phyloP scores from a whole-genome alignment of 1,284 basidiomycete species.

The Boletus smithii region DNA sequence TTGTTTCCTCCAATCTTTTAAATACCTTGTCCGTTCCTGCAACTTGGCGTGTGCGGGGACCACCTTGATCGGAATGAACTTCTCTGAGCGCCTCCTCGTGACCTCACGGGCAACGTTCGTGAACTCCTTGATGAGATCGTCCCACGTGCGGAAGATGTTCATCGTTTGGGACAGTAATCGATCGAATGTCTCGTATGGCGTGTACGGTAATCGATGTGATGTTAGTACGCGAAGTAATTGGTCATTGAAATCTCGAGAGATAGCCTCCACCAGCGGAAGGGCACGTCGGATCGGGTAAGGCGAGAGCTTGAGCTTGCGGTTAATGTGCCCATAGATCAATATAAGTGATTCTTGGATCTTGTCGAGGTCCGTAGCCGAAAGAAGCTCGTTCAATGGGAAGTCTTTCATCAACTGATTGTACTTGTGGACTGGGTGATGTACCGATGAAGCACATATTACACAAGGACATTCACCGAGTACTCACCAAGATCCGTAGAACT shows the following conservation, averaged over 20 bases:
- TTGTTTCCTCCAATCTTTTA: slow-evolving; percentile 92
- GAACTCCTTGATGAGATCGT: slow-evolving; percentile 97
- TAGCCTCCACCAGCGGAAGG: slow-evolving; percentile 95
- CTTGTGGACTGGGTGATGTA: slow-evolving; percentile 80
- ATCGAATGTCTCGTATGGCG: slow-evolving; percentile 93
- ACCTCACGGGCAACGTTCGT: slow-evolving; percentile 96
- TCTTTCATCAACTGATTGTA: slow-evolving; percentile 99
- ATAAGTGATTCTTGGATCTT: slow-evolving; percentile 88
- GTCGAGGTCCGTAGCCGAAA: slow-evolving; percentile 93
- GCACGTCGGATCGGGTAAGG: slow-evolving; percentile 96
- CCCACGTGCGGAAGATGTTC: slow-evolving; percentile 91
- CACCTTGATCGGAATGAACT: slow-evolving; percentile 98
- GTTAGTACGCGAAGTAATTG: slow-evolving; percentile 89
- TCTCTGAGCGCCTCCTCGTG: slow-evolving; percentile 86
- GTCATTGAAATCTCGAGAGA: slow-evolving; percentile 96
- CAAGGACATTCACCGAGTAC: slow-evolving; percentile 23
- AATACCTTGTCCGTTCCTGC: slow-evolving; percentile 84
- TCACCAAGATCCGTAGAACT: slow-evolving; percentile 83
- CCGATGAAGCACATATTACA: slow-evolving; percentile 10
- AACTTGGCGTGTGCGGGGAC: slow-evolving; percentile 87
- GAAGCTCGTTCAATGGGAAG: slow-evolving; percentile 93
- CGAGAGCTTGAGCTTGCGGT: slow-evolving; percentile 91
- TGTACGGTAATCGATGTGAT: slow-evolving; percentile 87
- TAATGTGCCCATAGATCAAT: slow-evolving; percentile 91
- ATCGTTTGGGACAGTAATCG: slow-evolving; percentile 75